Percentiles rank a stretch among this genome's conserved stretches.
Evolutionary conservation across 352 stramenopile species (phyloP).

Genomic region (Globisporangium solare): DNA sequence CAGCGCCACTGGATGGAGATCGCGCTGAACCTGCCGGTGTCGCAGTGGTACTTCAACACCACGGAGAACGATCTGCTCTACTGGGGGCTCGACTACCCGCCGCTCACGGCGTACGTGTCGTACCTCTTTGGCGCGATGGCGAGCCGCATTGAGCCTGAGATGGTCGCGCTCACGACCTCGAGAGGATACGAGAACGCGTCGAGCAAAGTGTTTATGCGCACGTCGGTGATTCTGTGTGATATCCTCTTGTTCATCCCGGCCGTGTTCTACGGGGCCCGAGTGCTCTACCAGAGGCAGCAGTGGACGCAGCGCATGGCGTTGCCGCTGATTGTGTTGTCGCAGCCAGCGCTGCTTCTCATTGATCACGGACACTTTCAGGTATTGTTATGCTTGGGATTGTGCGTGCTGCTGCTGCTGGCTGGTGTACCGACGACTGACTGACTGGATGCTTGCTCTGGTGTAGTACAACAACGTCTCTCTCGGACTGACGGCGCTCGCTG

Average conservation of each 20-base stretch:
- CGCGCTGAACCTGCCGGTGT: constrained; percentile 89
- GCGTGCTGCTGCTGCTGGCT: neutral
- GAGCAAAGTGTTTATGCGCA: constrained; percentile 90
- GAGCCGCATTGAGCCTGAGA: constrained; percentile 70
- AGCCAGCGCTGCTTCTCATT: constrained; percentile 92
- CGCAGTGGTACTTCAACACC: constrained; percentile 94
- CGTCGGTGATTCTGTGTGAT: constrained; percentile 92
- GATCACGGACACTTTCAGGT: constrained; percentile 99
- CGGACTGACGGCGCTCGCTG: constrained; percentile 77
- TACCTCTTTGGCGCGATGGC: constrained; percentile 78
- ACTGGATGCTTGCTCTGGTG: neutral
- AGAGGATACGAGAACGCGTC: constrained; percentile 82
- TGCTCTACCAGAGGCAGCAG: constrained; percentile 38
- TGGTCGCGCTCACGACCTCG: constrained; percentile 78
- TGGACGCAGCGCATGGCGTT: constrained; percentile 61
- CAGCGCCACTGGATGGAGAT: constrained; percentile 99
- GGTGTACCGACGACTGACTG: neutral
- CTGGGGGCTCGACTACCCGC: constrained; percentile 98
- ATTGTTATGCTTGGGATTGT: neutral
- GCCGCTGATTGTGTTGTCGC: constrained; percentile 67
- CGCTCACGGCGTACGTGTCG: constrained; percentile 91
- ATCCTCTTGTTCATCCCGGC: constrained; percentile 87
- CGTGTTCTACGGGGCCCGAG: constrained; percentile 36
- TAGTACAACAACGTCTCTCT: constrained; percentile 98
- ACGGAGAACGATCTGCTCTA: constrained; percentile 92